Evolutionary conservation across 2,329 filamentous ascomycete species (phyloP).

Genomic region (Plectosphaerella sp.): DNA sequence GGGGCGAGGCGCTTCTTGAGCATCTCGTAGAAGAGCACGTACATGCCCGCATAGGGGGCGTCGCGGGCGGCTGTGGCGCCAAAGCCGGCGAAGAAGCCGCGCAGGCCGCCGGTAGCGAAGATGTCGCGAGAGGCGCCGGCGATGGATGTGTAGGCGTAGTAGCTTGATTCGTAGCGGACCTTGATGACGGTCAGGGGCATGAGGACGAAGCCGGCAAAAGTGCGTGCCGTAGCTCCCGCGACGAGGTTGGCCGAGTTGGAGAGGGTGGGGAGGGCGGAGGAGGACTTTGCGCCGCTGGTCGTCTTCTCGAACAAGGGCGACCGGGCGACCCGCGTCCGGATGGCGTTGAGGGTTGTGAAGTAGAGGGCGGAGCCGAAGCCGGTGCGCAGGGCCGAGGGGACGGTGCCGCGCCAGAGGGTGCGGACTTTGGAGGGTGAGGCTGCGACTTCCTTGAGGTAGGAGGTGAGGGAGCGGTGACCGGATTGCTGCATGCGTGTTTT

Average conservation of each 20-base stretch:
- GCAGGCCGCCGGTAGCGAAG: conserved; percentile 63
- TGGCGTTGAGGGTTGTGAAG: conserved; percentile 80
- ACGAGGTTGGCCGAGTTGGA: conserved; percentile 80
- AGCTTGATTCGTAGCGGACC: conserved; percentile 85
- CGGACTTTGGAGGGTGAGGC: conserved; percentile 57
- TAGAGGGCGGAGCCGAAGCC: conserved; percentile 92
- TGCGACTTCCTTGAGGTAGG: conserved; percentile 67
- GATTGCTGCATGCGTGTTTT: conserved; percentile 96
- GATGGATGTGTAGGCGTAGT: conserved; percentile 80
- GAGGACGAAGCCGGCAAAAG: conserved; percentile 81
- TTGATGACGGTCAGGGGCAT: conserved; percentile 98
- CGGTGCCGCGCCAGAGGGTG: conserved; percentile 85
- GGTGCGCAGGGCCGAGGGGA: conserved; percentile 89
- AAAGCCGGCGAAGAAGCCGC: conserved; percentile 89
- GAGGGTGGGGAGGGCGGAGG: conserved; percentile 75
- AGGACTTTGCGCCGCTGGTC: conserved; percentile 26
- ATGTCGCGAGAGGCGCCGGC: conserved; percentile 72
- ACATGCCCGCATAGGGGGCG: conserved; percentile 93
- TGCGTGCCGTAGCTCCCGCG: conserved; percentile 79
- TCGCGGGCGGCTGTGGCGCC: conserved; percentile 90
- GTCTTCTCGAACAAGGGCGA: not conserved
- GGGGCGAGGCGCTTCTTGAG: conserved; percentile 60
- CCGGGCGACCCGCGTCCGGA: conserved; percentile 43
- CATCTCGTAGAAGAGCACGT: conserved; percentile 91
- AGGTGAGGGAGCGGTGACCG: conserved; percentile 61